Conservation (phyloP, 1,284 basidiomycete genomes). For the Ganoderma multipileum region DNA sequence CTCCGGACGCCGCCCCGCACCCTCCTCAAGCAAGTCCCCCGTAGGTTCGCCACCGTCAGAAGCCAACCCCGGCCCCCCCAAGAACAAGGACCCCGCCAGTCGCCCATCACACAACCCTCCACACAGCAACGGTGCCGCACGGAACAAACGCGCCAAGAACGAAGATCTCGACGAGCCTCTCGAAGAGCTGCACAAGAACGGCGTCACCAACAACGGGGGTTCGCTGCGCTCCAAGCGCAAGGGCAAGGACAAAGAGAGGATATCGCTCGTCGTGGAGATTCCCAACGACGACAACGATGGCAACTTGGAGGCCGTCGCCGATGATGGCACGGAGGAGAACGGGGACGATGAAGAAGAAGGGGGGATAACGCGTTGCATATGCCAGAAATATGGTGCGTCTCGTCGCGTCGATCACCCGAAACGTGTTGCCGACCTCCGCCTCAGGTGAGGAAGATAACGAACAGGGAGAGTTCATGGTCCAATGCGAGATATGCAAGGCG, state of each 20-base stretch:
- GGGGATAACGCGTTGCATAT: constrained; percentile 93
- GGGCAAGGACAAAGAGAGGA: constrained; percentile 63
- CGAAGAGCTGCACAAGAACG: constrained; percentile 57
- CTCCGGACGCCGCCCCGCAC: constrained; percentile 73
- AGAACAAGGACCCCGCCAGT: constrained; percentile 47
- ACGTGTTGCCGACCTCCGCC: constrained; percentile 22
- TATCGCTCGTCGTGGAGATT: constrained; percentile 37
- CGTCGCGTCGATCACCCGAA: constrained; percentile 26
- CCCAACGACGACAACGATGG: constrained; percentile 39
- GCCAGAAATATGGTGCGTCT: constrained; percentile 84
- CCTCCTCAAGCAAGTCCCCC: constrained; percentile 76
- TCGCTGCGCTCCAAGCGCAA: constrained; percentile 60
- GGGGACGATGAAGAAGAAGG: constrained; percentile 79
- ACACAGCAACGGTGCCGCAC: constrained; percentile 44
- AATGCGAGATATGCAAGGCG: constrained; percentile 96
- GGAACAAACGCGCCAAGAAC: constrained; percentile 71
- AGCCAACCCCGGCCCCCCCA: constrained; percentile 40
- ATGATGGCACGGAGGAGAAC: constrained; percentile 49
- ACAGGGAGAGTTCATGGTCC: constrained; percentile 93
- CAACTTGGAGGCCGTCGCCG: constrained; percentile 38
- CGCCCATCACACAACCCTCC: constrained; percentile 53
- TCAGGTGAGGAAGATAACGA: constrained; percentile 65
- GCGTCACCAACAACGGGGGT: constrained; percentile 48
- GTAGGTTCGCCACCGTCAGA: constrained; percentile 68
- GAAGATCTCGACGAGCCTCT: constrained; percentile 73